phyloP scores from a whole-genome alignment of 2,329 filamentous ascomycete species.

The Aulographum hederae region DNA sequence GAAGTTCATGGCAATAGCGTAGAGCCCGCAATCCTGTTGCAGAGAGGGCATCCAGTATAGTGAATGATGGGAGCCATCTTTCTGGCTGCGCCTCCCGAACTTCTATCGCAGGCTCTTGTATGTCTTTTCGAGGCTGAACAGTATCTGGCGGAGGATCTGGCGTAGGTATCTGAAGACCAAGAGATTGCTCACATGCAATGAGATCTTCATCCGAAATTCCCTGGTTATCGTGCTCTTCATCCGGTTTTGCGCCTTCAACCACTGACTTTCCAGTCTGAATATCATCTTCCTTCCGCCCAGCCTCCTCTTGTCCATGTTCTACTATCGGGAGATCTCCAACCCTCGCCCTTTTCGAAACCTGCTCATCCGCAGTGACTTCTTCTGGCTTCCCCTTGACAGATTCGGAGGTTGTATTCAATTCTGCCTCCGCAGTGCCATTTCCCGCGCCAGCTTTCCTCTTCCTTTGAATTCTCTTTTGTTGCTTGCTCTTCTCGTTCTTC shows the following conservation, averaged over 20 bases:
- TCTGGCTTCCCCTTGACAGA: conserved; percentile 5
- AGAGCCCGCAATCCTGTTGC: conserved; percentile 83
- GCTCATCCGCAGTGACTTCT: conserved; percentile 11
- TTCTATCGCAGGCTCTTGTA: background rate
- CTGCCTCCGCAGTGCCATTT: conserved; percentile 9
- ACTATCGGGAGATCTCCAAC: background rate
- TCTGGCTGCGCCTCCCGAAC: background rate
- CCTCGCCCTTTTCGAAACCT: conserved; percentile 2
- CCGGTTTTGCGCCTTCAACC: background rate
- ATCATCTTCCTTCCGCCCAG: background rate
- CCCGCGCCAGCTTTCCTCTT: background rate
- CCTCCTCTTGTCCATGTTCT: background rate
- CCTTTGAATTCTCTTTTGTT: conserved; percentile 7
- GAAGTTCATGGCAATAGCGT: conserved; percentile 80
- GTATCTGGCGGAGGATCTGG: too few species aligned
- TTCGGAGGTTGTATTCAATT: conserved; percentile 8
- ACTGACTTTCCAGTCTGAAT: background rate
- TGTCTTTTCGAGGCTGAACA: background rate
- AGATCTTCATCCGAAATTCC: too few species aligned
- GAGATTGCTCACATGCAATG: too few species aligned
- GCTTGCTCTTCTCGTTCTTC: conserved; percentile 10
- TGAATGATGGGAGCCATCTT: conserved; percentile 38
- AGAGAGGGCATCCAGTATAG: conserved; percentile 87
- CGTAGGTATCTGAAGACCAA: too few species aligned
- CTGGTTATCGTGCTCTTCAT: background rate